Conservation (phyloP, 1,139 yeast species). For the Debaryomyces fabryi region DNA sequence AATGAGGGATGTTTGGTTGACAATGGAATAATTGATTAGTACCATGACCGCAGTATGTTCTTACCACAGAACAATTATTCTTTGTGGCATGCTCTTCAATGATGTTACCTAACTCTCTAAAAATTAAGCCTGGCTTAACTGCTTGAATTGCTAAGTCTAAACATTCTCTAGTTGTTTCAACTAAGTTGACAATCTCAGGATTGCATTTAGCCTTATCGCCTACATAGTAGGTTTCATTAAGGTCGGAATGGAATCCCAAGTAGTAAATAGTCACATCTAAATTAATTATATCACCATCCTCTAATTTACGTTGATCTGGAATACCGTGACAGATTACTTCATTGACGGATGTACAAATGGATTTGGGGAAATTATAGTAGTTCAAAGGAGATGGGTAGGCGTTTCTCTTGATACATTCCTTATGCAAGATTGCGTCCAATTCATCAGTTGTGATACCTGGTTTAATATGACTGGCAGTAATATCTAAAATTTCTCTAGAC, state of each 20-base stretch:
- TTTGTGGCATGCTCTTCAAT: constrained; percentile 86
- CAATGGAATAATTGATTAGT: constrained; percentile 86
- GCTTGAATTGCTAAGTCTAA: constrained; percentile 78
- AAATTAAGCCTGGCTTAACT: constrained; percentile 91
- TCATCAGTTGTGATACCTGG: constrained; percentile 96
- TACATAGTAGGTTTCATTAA: constrained; percentile 95
- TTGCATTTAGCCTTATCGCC: constrained; percentile 82
- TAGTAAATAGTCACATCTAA: constrained; percentile 84
- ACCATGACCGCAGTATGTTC: constrained; percentile 95
- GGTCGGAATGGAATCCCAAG: constrained; percentile 90
- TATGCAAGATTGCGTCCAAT: constrained; percentile 82
- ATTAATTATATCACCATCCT: constrained; percentile 95
- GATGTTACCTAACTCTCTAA: constrained; percentile 84
- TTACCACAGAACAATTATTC: constrained; percentile 82
- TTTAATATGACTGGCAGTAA: constrained; percentile 76
- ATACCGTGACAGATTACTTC: constrained; percentile 98
- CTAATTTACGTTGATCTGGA: constrained; percentile 82
- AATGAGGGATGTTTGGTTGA: constrained; percentile 93
- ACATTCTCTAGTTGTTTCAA: constrained; percentile 92
- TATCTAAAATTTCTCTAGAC: constrained; percentile 88
- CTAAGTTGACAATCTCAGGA: constrained; percentile 80
- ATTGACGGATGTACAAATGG: constrained; percentile 90
- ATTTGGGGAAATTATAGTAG: constrained; percentile 92
- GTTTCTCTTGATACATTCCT: constrained; percentile 84
- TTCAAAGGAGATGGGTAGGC: constrained; percentile 96